These are phyloP conservation scores for Stachybotrys elegans DNA, from an alignment of 2,329 filamentous ascomycete species.

Conservation along the genomic window DNA sequence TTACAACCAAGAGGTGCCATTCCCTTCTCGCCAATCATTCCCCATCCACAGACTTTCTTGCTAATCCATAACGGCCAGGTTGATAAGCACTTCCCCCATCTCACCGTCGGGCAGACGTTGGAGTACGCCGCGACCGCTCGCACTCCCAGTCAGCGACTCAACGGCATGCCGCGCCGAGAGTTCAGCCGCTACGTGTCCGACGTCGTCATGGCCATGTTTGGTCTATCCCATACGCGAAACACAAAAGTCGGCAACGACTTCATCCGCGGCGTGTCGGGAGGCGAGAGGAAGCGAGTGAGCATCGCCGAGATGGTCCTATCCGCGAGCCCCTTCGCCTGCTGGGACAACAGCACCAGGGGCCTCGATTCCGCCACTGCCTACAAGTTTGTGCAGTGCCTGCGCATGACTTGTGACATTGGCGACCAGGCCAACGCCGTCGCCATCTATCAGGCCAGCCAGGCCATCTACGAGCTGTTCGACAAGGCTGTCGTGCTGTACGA, in stretches of 20 bases:
- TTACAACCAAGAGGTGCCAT: slow-evolving; percentile 65
- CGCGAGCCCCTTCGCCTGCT: slow-evolving; percentile 48
- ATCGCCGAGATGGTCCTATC: slow-evolving; percentile 75
- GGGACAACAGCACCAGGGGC: slow-evolving; percentile 72
- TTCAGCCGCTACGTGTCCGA: slow-evolving; percentile 58
- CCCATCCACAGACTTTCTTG: not conserved
- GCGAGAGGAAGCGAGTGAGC: slow-evolving; percentile 73
- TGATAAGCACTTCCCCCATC: slow-evolving; percentile 71
- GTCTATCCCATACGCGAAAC: slow-evolving; percentile 64
- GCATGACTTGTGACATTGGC: slow-evolving; percentile 59
- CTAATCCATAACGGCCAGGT: slow-evolving; percentile 31
- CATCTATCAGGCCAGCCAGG: slow-evolving; percentile 67
- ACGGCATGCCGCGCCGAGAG: slow-evolving; percentile 55
- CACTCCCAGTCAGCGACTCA: slow-evolving; percentile 60
- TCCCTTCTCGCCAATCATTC: accelerated
- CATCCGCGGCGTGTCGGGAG: slow-evolving; percentile 65
- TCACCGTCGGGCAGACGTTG: slow-evolving; percentile 70
- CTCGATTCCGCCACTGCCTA: slow-evolving; percentile 69
- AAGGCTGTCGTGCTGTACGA: slow-evolving; percentile 72
- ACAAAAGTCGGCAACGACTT: slow-evolving; percentile 74
- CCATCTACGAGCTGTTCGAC: slow-evolving; percentile 69
- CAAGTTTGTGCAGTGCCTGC: slow-evolving; percentile 65
- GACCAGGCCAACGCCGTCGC: slow-evolving; percentile 60
- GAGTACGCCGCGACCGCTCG: slow-evolving; percentile 66
- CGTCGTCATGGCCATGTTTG: slow-evolving; percentile 66